Percentiles rank a stretch among this genome's conserved stretches.
phyloP scores from a whole-genome alignment of 495 filamentous ascomycete genomes.

The Neurospora sp. region DNA sequence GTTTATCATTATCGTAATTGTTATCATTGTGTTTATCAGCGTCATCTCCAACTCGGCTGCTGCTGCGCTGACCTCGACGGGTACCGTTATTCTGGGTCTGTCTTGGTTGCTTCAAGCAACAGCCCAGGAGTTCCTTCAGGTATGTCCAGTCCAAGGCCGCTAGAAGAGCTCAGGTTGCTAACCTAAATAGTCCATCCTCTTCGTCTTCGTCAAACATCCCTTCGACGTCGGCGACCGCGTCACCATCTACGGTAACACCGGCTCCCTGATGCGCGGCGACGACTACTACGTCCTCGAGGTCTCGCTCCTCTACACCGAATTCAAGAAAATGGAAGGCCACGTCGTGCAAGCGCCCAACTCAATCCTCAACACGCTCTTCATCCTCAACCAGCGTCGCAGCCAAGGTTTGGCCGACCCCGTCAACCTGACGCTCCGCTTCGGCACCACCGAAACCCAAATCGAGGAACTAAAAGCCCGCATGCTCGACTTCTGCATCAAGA shows the following conservation, averaged over 20 bases:
- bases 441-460: conserved; percentile 79
- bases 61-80: conserved; percentile 70
- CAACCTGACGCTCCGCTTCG: conserved; percentile 76
- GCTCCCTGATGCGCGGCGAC: conserved; percentile 63
- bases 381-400: conserved; percentile 87
- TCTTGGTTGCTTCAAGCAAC: conserved; percentile 90
- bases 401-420: conserved; percentile 83
- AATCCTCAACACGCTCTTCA: conserved; percentile 84
- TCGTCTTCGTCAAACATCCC: conserved; percentile 96
- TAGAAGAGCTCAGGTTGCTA: neutral
- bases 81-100: conserved; percentile 75
- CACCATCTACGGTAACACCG: conserved; percentile 83
- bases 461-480: conserved; percentile 75
- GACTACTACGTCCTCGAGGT: conserved; percentile 97
- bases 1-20: conserved; percentile 71
- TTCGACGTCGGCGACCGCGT: conserved; percentile 96
- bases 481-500: conserved; percentile 69
- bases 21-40: conserved; percentile 75
- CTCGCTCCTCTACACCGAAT: conserved; percentile 89
- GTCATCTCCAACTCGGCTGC: conserved; percentile 84
- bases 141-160: neutral
- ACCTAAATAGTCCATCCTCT: conserved; percentile 59
- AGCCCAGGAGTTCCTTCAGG: conserved; percentile 76
- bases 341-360: conserved; percentile 94
- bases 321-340: conserved; percentile 97